Evolutionary conservation across 2,329 filamentous ascomycete species (phyloP), one percentile per base, ranked within the genome.

Genomic region (Fusarium robinianum): DNA sequence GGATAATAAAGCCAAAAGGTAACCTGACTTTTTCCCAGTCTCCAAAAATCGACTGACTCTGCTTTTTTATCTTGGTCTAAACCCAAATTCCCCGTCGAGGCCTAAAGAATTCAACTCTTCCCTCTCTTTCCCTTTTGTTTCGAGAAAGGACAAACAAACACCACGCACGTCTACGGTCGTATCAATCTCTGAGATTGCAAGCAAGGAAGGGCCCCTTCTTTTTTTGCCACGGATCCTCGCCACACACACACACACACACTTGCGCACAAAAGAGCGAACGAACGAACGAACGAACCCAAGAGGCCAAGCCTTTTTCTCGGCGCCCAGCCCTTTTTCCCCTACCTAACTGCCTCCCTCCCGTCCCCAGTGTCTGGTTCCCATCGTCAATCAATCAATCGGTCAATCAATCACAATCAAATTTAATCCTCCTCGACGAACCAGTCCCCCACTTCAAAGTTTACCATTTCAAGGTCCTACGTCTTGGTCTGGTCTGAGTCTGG

Each of bases 201-300:
- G n/a, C n/a, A n/a, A n/a, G n/a, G n/a, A n/a, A n/a, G n/a, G n/a
- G n/a, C n/a, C n/a, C 23, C 47, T 55, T 55, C 51, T 48, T 39
- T 24, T 22, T 33, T 16, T 40, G 35, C 55, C 55, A 42, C 22
- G 52, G 51, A 55, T 55, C 51, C 38, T 32, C 51, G 30, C 51
- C 29, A 17, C 22, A 37, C 31, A 19, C 35, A 18, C 29, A 40
- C 9, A 33, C 50, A 38, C 41, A 35, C 19, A 33, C 35, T 42
- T 40, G n/a, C n/a, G n/a, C n/a, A 31, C 51, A 22, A 48, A 41
- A 23, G 16, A 18, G 22, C 23, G 23, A 10, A 21, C 19, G 38
- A 49, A 49, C 51, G 41, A 55, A 25, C 23, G 26, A 27, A 31
- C 27, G 25, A 50, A 23, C 49, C 50, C 45, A 53, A 50, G 49